phyloP scores from a whole-genome alignment of 495 filamentous ascomycete genomes.

The Trichocladium antarcticum region DNA sequence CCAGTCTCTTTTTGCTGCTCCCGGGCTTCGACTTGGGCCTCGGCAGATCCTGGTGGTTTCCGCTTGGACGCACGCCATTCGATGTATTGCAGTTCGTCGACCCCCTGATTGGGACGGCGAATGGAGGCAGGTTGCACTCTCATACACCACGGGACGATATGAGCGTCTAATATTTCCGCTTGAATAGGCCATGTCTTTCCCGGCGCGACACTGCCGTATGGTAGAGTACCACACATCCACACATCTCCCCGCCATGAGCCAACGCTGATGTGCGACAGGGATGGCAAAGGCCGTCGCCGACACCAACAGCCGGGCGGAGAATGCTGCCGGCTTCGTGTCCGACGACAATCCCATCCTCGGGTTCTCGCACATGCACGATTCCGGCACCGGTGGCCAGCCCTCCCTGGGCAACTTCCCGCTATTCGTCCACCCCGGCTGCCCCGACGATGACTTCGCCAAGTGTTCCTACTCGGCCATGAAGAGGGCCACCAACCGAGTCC shows the following conservation, averaged over 20 bases:
- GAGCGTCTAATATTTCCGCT: neutral
- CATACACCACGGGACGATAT: neutral
- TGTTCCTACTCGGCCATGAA: constrained; percentile 48
- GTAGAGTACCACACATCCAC: constrained; percentile 21
- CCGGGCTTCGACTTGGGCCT: constrained; percentile 16
- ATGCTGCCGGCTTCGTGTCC: constrained; percentile 56
- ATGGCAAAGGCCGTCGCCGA: constrained; percentile 68
- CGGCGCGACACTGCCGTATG: constrained; percentile 59
- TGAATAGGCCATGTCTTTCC: constrained; percentile 53
- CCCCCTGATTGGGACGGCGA: constrained; percentile 50
- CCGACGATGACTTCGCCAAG: constrained; percentile 47
- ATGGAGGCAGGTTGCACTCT: constrained; percentile 37
- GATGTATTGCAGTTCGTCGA: constrained; percentile 37
- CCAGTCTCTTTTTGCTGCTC: constrained; percentile 23
- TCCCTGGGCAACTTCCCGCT: constrained; percentile 69
- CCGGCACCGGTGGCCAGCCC: constrained; percentile 44
- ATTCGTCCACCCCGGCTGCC: constrained; percentile 56
- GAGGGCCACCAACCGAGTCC: constrained; percentile 38
- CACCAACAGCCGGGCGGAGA: constrained; percentile 41
- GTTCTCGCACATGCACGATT: constrained; percentile 60
- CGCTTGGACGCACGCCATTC: constrained; percentile 11
- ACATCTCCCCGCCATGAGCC: neutral
- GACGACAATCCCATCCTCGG: constrained; percentile 42
- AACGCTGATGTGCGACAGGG: constrained; percentile 18
- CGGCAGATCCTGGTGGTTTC: constrained; percentile 11